Evolutionary conservation across 371 early-diverging fungal genomes (phyloP), one percentile per base, ranked within the genome.

Genomic region (Rhizomucor miehei): DNA sequence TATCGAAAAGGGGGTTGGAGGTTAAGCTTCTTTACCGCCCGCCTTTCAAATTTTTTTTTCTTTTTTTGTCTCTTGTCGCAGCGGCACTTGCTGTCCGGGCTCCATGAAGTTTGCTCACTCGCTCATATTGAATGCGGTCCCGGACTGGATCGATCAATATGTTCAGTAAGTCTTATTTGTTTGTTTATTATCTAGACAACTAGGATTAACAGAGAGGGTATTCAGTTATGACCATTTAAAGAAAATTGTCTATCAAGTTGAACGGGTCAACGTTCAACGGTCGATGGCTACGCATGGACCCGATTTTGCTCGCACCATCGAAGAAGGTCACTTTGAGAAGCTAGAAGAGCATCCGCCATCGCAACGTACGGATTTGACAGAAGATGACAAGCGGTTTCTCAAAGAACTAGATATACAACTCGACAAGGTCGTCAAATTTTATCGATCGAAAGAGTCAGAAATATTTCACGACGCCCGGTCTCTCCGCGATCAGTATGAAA

Each of bases 91-190:
- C 29, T 29, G 29, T 29, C 29, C 29, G 29, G 29, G 8, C 29
- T 29, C 29, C 5, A 57, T 60, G 61, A 60, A 60, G 56, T 60
- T 60, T 29, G 61, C 61, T n/a, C 61, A 60, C 24, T 43, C 51
- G 13, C 56, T 60, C 23, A 51, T 56, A 44, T 44, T 60, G 37
- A 60, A 60, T 43, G 55, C 61, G 16, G 61, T 60, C 46, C 61
- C 61, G 36, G 61, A 54, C 14, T 60, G 61, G 61, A 55, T 60
- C 21, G 52, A 56, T 21, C 56, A 60, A 51, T 60, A 60, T 43
- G 55, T 60, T 11, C 55, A 60, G 61, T 60, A 60, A 46, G 52
- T 60, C 25, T 0, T 36, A 11, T 8, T 47, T 54, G n/a, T 48
- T 19, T 48, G 12, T 48, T 48, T 48, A 29, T 23, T 46, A 46